phyloP scores from a whole-genome alignment of 768 basidiomycete species.

The Strobilomyces dryophilus region DNA sequence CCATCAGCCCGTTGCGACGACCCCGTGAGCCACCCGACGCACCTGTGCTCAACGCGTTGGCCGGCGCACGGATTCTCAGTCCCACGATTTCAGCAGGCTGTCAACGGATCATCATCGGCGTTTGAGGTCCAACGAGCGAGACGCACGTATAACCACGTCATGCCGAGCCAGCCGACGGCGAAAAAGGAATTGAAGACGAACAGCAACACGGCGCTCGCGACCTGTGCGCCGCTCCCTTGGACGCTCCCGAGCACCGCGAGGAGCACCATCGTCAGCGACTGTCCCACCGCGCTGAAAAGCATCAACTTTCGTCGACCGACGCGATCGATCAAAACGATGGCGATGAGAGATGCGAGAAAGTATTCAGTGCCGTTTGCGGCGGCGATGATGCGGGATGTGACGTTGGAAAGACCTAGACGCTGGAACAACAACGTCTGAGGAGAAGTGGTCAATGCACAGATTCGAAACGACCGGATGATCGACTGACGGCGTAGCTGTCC shows the following conservation, averaged over 20 bases:
- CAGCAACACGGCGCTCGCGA: slow-evolving; percentile 50
- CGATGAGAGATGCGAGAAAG: slow-evolving; percentile 65
- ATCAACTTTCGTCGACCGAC: slow-evolving; percentile 71
- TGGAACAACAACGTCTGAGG: slow-evolving; percentile 49
- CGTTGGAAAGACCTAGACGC: slow-evolving; percentile 53
- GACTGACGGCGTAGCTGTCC: slow-evolving; percentile 31
- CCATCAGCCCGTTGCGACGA: not conserved
- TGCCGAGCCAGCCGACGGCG: slow-evolving; percentile 65
- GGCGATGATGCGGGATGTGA: slow-evolving; percentile 57
- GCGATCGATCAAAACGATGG: slow-evolving; percentile 67
- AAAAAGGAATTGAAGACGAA: slow-evolving; percentile 75
- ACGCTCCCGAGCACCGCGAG: slow-evolving; percentile 56
- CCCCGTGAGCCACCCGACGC: not conserved
- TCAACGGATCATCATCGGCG: not conserved
- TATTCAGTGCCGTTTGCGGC: slow-evolving; percentile 72
- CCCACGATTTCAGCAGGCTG: slow-evolving; percentile 66
- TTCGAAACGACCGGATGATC: not conserved
- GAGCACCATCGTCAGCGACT: slow-evolving; percentile 54
- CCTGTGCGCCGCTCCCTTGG: slow-evolving; percentile 43
- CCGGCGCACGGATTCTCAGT: slow-evolving; percentile 56
- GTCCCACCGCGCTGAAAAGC: slow-evolving; percentile 63
- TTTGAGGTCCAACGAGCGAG: not conserved
- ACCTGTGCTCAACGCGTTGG: slow-evolving; percentile 59
- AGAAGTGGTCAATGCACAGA: not conserved
- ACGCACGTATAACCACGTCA: slow-evolving; percentile 67